phyloP scores from a whole-genome alignment of 2,329 filamentous ascomycete genomes.

The Pestalotiopsis sp. region DNA sequence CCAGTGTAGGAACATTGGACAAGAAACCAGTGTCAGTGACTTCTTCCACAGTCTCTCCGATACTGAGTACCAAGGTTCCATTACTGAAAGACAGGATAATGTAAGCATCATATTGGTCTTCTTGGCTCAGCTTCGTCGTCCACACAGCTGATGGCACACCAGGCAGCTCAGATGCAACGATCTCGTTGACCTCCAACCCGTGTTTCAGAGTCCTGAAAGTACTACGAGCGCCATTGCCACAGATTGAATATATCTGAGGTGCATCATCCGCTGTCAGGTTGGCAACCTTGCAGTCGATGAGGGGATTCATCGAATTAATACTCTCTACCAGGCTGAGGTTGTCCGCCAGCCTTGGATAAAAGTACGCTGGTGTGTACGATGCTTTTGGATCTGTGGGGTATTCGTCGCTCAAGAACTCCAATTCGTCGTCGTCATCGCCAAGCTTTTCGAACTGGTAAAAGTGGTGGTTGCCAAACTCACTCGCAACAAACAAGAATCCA shows the following conservation, averaged over 20 bases:
- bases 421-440: slow-evolving; percentile 90
- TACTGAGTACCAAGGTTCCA: slow-evolving; percentile 86
- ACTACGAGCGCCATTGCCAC: slow-evolving; percentile 84
- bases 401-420: slow-evolving; percentile 80
- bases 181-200: slow-evolving; percentile 88
- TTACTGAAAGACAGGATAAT: slow-evolving; percentile 94
- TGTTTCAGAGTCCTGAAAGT: slow-evolving; percentile 91
- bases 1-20: slow-evolving; percentile 82
- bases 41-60: slow-evolving; percentile 95
- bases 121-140: slow-evolving; percentile 84
- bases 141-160: slow-evolving; percentile 90
- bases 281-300: slow-evolving; percentile 87
- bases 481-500: slow-evolving; percentile 89
- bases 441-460: slow-evolving; percentile 98
- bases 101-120: slow-evolving; percentile 87
- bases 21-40: slow-evolving; percentile 93
- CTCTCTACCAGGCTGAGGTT: slow-evolving; percentile 85
- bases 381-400: slow-evolving; percentile 75
- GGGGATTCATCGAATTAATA: slow-evolving; percentile 85
- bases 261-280: slow-evolving; percentile 92
- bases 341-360: slow-evolving; percentile 75
- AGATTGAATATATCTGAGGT: slow-evolving; percentile 93
- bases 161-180: slow-evolving; percentile 90
- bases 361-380: slow-evolving; percentile 77
- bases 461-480: slow-evolving; percentile 88